A percentile compares a stretch with the other conserved stretches of the same genome.
Evolutionary conservation across 495 filamentous ascomycete genomes (phyloP).

Genomic region (Viridothelium virens): DNA sequence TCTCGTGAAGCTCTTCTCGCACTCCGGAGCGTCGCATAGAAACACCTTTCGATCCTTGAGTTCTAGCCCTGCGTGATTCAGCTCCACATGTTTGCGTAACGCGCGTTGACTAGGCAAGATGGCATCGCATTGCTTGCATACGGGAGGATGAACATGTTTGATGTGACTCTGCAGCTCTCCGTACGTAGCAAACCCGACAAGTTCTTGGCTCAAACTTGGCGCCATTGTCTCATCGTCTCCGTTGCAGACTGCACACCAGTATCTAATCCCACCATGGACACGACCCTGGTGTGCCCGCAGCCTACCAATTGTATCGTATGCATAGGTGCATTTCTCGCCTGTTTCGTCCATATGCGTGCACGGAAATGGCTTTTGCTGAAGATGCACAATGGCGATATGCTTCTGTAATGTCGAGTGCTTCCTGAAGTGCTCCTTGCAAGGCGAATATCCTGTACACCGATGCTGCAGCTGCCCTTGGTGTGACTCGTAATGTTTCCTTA

Average conservation of each 20-base stretch:
- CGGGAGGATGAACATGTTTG: conserved; percentile 58
- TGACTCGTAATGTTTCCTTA: conserved; percentile 43
- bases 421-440: conserved; percentile 71
- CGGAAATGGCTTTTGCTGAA: conserved; percentile 57
- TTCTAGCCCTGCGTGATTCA: conserved; percentile 24
- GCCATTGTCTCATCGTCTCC: conserved; percentile 12
- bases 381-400: conserved; percentile 67
- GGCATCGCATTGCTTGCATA: conserved; percentile 63
- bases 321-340: conserved; percentile 52
- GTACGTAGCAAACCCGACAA: conserved; percentile 63
- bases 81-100: conserved; percentile 46
- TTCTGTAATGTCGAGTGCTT: conserved; percentile 81
- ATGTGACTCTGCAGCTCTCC: conserved; percentile 63
- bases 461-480: conserved; percentile 33
- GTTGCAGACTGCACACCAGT: conserved; percentile 64
- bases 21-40: conserved; percentile 56
- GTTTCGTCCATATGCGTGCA: conserved; percentile 55
- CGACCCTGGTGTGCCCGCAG: conserved; percentile 63
- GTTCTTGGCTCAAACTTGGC: conserved; percentile 12
- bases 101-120: conserved; percentile 52
- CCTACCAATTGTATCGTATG: conserved; percentile 61
- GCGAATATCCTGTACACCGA: conserved; percentile 60
- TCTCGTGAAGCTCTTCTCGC: conserved; percentile 65
- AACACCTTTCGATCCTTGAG: conserved; percentile 46
- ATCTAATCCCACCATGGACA: conserved; percentile 59